phyloP scores from a whole-genome alignment of 768 basidiomycete genomes.

The Glaciozyma antarctica region DNA sequence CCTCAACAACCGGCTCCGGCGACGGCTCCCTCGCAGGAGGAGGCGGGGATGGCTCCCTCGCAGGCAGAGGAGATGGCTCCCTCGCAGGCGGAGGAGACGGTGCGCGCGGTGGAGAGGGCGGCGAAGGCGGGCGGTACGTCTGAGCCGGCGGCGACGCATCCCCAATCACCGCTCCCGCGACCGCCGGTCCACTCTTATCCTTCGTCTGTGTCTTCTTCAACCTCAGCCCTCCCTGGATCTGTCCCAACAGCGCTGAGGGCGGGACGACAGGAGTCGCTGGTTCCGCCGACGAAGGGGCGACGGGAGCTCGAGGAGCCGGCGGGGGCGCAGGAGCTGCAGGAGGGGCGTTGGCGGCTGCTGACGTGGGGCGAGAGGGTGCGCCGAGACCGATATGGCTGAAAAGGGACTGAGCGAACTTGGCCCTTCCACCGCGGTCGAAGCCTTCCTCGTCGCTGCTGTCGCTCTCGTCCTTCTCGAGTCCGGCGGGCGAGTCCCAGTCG shows the following conservation, averaged over 20 bases:
- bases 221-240: slow-evolving; percentile 66
- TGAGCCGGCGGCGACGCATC: slow-evolving; percentile 62
- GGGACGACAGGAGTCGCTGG: slow-evolving; percentile 4
- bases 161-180: slow-evolving; percentile 70
- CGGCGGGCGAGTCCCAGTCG: slow-evolving; percentile 31
- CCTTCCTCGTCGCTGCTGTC: slow-evolving; percentile 25
- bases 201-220: slow-evolving; percentile 69
- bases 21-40: slow-evolving; percentile 1
- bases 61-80: slow-evolving; percentile 6
- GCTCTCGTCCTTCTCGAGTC: slow-evolving; percentile 26
- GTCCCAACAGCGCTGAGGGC: slow-evolving; percentile 52
- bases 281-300: slow-evolving; percentile 39
- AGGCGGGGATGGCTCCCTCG: slow-evolving; percentile 1
- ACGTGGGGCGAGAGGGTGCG: neutral
- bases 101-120: slow-evolving; percentile 6
- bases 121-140: slow-evolving; percentile 47
- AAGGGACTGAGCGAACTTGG: slow-evolving; percentile 1
- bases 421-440: neutral
- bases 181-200: slow-evolving; percentile 63
- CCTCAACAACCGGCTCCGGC: slow-evolving; percentile 34
- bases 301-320: slow-evolving; percentile 50
- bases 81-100: slow-evolving; percentile 9
- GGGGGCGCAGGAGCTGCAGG: slow-evolving; percentile 45
- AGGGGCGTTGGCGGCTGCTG: slow-evolving; percentile 10
- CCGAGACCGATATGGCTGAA: neutral